phyloP scores from a whole-genome alignment of 2,329 filamentous ascomycete species.

The Cadophora sp. region DNA sequence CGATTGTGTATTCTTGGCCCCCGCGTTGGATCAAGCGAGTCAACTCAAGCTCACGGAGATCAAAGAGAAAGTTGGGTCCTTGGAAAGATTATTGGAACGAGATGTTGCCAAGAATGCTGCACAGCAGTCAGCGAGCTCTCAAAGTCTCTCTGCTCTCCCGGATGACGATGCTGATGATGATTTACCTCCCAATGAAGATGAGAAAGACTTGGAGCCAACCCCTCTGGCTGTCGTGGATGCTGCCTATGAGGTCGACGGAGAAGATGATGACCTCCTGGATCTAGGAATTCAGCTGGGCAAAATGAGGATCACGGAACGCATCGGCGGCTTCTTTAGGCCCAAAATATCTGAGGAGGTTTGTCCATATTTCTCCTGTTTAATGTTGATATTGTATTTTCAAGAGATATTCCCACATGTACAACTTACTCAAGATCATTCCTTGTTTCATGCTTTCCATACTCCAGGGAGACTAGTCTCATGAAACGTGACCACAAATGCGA shows the following conservation, averaged over 20 bases:
- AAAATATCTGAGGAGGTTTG: conserved; percentile 63
- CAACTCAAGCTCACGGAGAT: conserved; percentile 76
- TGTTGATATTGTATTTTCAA: neutral
- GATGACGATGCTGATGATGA: conserved; percentile 50
- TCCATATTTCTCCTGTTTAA: conserved; percentile 12
- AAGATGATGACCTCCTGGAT: conserved; percentile 73
- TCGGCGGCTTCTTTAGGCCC: conserved; percentile 75
- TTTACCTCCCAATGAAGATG: conserved; percentile 55
- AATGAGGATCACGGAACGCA: conserved; percentile 75
- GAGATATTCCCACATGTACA: neutral
- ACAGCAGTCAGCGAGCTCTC: conserved; percentile 18
- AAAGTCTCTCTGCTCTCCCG: no score
- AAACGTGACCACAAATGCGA: neutral
- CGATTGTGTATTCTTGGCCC: conserved; percentile 51
- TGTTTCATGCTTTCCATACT: neutral
- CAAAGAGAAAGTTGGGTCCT: conserved; percentile 77
- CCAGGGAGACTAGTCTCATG: neutral
- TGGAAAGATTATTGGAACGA: conserved; percentile 73
- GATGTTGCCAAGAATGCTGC: conserved; percentile 62
- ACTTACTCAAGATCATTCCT: neutral
- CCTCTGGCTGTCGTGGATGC: conserved; percentile 69
- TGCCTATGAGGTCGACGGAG: conserved; percentile 69
- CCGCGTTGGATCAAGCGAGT: conserved; percentile 67
- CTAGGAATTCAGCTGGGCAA: conserved; percentile 74
- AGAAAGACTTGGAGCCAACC: conserved; percentile 69